Evolutionary conservation across 2,329 filamentous ascomycete genomes (phyloP).

Genomic region (Diaporthe ampelina): DNA sequence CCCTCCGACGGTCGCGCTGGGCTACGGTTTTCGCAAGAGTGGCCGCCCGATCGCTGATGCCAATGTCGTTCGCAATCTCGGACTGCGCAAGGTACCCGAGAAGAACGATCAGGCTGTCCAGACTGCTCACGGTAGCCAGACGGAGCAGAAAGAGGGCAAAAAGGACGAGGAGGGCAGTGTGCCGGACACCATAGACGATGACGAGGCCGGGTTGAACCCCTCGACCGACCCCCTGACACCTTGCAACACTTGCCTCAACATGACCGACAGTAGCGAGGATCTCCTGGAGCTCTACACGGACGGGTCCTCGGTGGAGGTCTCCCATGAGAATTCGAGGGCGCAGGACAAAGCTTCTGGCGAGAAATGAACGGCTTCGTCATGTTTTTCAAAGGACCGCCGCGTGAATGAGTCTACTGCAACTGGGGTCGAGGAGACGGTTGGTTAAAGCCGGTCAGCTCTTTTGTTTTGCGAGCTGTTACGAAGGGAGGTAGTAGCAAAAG

Average conservation of each 20-base stretch:
- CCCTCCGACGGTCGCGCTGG: conserved; percentile 62
- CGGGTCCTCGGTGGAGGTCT: background rate
- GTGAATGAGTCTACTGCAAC: no score
- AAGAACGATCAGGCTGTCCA: background rate
- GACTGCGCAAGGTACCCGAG: conserved; percentile 44
- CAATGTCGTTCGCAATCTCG: conserved; percentile 56
- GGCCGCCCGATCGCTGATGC: conserved; percentile 61
- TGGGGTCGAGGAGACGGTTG: background rate
- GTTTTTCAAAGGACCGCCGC: no score
- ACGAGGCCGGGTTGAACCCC: conserved; percentile 11
- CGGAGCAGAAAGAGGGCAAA: background rate
- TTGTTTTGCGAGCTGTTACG: background rate
- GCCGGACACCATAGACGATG: background rate
- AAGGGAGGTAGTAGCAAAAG: background rate
- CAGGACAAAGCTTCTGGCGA: background rate
- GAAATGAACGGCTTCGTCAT: background rate
- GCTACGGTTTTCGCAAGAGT: conserved; percentile 65
- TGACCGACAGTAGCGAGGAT: conserved; percentile 37
- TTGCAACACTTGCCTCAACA: conserved; percentile 12
- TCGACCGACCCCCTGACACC: conserved; percentile 11
- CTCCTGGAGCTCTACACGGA: conserved; percentile 35
- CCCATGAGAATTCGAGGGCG: background rate
- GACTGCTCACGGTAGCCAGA: background rate
- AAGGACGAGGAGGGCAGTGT: background rate
- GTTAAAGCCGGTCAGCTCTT: background rate